A percentile compares a stretch with the other conserved stretches of the same genome.
Evolutionary conservation across 768 basidiomycete genomes (phyloP).

Genomic region (Filobasidium floriforme): DNA sequence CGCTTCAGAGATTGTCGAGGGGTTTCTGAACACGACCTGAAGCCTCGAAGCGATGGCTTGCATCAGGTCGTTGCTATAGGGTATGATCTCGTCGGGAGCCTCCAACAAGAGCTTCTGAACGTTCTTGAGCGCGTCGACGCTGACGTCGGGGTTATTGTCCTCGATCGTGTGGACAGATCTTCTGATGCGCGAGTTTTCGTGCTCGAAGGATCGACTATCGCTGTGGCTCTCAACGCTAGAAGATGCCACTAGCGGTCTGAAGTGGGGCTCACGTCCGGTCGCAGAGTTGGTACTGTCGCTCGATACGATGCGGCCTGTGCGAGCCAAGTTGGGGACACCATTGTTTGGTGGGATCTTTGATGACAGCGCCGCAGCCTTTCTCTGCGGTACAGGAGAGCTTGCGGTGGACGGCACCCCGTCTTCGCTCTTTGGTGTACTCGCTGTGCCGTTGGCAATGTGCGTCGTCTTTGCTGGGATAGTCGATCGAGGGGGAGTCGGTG

Average conservation of each 20-base stretch:
- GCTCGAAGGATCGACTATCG: neutral
- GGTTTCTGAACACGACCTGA: constrained; percentile 80
- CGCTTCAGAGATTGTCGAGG: constrained; percentile 62
- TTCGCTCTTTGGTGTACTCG: neutral
- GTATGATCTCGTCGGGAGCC: constrained; percentile 70
- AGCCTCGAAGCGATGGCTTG: constrained; percentile 86
- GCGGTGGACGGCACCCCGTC: neutral
- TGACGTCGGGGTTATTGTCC: constrained; percentile 46
- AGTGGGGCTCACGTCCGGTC: neutral
- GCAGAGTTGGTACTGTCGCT: no score
- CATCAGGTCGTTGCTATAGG: constrained; percentile 65
- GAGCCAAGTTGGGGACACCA: neutral
- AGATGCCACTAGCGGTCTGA: neutral
- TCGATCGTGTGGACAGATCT: neutral
- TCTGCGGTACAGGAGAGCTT: neutral
- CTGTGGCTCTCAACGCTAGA: neutral
- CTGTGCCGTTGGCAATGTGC: neutral
- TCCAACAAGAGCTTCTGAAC: constrained; percentile 77
- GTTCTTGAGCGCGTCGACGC: constrained; percentile 88
- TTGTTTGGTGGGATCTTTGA: no score
- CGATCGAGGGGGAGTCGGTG: constrained; percentile 48
- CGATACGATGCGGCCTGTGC: no score
- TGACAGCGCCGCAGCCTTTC: neutral
- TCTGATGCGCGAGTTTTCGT: neutral
- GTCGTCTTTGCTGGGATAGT: neutral